Evolutionary conservation across 108 stramenopile genomes (phyloP), one percentile per base, ranked within the genome.

Genomic region (Fistulifera solaris): DNA sequence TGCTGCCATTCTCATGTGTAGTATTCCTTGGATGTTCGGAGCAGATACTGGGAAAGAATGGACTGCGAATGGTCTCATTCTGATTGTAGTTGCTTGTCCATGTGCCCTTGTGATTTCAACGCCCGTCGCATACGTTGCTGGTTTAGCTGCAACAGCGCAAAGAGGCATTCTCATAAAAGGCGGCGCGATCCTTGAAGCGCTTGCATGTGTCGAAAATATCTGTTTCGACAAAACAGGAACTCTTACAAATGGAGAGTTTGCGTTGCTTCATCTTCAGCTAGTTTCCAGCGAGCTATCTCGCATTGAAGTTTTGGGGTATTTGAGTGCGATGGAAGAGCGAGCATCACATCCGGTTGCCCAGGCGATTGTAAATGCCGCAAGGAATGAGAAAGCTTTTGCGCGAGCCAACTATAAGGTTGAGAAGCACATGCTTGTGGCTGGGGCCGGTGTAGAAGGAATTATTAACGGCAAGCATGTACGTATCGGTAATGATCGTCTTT

Each of bases 91-190:
- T 52, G 80, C 84, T 12, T 86, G 84, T 41, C 84, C 84, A 18
- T 86, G 94, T 53, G 89, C 94, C 11, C 68, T 95, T 39, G 86
- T 89, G 47, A 90, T 92, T 38, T 73, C 78, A 17, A 87, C 94
- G 10, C 94, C 94, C 28, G 85, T 95, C 6, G 50, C 68, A 4
- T 86, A 87, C 61, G 88, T 87, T 13, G 85, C 89, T 19, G 89
- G 81, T 27, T 48, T 95, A 6, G 88, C 90, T 8, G 79, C 81
- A 13, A 73, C 83, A 11, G 89, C 94, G 13, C 82, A 89, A 60
- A 62, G 57, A 26, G 90, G 94, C 19, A 66, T 95, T n/a, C 28
- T 95, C 18, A 59, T 92, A 31, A 86, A 87, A 60, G 88, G 90
- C 23, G 87, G 85, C 46, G 61, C 61, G 13, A 54, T 77, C 51